Evolutionary conservation across 352 stramenopile species (phyloP).

Genomic region (Heterotrichella gracilis): DNA sequence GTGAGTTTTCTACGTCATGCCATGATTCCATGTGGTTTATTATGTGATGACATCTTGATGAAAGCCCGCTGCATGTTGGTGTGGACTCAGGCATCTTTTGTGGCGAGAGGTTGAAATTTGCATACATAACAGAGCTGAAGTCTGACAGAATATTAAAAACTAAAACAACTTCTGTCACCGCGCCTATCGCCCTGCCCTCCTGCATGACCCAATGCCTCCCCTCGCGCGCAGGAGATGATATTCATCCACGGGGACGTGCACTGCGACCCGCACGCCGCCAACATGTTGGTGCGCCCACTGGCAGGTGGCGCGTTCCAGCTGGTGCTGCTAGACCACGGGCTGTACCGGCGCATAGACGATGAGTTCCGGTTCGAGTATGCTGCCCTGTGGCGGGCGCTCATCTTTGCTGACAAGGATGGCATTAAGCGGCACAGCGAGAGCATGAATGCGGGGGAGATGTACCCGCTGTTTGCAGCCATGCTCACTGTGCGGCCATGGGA

Average conservation of each 20-base stretch:
- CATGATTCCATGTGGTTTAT: too few species aligned
- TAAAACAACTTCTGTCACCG: too few species aligned
- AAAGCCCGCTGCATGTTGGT: too few species aligned
- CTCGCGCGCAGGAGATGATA: too few species aligned
- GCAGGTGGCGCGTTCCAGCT: conserved; percentile 39
- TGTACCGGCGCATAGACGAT: conserved; percentile 63
- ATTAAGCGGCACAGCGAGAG: conserved; percentile 29
- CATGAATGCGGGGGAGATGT: conserved; percentile 31
- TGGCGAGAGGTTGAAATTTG: too few species aligned
- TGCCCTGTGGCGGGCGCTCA: conserved; percentile 59
- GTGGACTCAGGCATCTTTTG: too few species aligned
- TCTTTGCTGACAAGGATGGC: conserved; percentile 42
- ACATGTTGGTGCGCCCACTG: conserved; percentile 39
- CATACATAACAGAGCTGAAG: too few species aligned
- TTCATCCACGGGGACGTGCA: conserved; percentile 69
- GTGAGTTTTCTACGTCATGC: too few species aligned
- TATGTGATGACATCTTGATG: too few species aligned
- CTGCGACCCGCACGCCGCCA: conserved; percentile 71
- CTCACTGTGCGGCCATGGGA: conserved; percentile 26
- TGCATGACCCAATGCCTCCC: too few species aligned
- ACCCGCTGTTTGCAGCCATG: conserved; percentile 37
- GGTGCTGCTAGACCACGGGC: conserved; percentile 73
- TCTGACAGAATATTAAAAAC: too few species aligned
- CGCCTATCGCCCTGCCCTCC: too few species aligned
- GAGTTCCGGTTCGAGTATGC: conserved; percentile 67